These are phyloP conservation scores for Coniosporium tulheliwenetii DNA, from an alignment of 2,329 filamentous ascomycete genomes.

Conservation along the genomic window DNA sequence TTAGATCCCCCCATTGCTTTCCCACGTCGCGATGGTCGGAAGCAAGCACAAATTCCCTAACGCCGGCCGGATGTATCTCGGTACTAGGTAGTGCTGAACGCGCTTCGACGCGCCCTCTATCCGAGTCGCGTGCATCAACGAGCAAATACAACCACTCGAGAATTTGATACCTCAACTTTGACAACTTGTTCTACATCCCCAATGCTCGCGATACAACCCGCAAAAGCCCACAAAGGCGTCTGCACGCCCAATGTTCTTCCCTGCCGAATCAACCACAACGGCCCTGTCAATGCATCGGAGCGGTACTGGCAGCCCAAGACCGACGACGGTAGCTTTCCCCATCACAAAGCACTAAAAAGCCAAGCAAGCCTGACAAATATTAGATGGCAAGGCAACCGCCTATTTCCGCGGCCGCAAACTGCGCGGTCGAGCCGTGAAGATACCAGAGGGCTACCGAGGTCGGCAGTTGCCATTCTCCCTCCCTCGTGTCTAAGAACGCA, in stretches of 20 bases:
- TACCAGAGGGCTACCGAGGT: conserved; percentile 59
- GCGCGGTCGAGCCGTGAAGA: conserved; percentile 41
- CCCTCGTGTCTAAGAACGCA: not conserved
- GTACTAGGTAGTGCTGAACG: no score
- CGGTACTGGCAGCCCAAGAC: conserved; percentile 55
- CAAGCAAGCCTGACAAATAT: not conserved
- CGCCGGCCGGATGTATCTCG: no score
- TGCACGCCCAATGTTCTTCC: conserved; percentile 59
- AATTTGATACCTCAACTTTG: no score
- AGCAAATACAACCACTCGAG: no score
- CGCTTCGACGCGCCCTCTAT: no score
- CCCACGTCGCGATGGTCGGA: no score
- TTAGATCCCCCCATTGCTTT: no score
- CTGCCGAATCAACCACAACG: conserved; percentile 65
- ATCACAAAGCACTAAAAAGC: no score
- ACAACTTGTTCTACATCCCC: no score
- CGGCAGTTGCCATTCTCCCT: not conserved
- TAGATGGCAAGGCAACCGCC: conserved; percentile 28
- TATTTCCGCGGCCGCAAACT: conserved; percentile 62
- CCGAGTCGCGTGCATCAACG: not conserved
- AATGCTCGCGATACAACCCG: conserved; percentile 3
- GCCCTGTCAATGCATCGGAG: conserved; percentile 45
- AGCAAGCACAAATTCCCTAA: no score
- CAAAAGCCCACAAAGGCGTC: conserved; percentile 11
- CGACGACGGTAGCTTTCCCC: conserved; percentile 18